Conservation (phyloP, 2,329 filamentous ascomycete genomes). For the Penicillium sp. region DNA sequence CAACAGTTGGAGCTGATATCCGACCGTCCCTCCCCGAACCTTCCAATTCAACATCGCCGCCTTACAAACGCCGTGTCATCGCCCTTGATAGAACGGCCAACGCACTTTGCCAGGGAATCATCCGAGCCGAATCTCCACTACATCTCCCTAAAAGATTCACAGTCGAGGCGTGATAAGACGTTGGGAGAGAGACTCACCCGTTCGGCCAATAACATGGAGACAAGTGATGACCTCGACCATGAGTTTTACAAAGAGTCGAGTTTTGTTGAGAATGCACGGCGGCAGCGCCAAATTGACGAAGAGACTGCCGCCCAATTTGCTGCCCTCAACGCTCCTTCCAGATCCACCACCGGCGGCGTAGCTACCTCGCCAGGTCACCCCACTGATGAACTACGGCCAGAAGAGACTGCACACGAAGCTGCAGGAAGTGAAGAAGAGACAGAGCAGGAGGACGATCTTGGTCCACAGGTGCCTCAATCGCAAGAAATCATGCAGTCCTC, state of each 20-base stretch:
- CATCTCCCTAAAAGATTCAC: constrained; percentile 55
- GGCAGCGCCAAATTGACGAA: constrained; percentile 42
- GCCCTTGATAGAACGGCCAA: constrained; percentile 42
- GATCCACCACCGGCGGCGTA: constrained; percentile 20
- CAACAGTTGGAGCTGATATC: constrained; percentile 48
- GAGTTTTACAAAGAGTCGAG: constrained; percentile 54
- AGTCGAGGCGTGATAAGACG: constrained; percentile 47
- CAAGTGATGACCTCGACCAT: constrained; percentile 46
- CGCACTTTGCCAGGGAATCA: constrained; percentile 43
- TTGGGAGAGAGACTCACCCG: constrained; percentile 41
- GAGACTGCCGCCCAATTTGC: constrained; percentile 46
- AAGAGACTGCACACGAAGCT: constrained; percentile 27
- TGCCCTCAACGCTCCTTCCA: constrained; percentile 41
- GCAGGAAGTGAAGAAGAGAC: constrained; percentile 53
- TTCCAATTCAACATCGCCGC: constrained; percentile 50
- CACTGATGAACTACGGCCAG: constrained; percentile 28
- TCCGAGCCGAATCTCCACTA: constrained; percentile 53
- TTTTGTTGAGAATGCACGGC: constrained; percentile 42
- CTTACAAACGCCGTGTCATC: constrained; percentile 46
- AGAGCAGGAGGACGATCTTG: constrained; percentile 52
- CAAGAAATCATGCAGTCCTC: constrained; percentile 38
- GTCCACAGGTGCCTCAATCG: constrained; percentile 35
- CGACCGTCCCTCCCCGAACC: constrained; percentile 57
- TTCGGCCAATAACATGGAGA: constrained; percentile 44
- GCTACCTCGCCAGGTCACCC: constrained; percentile 13